Evolutionary conservation across 495 filamentous ascomycete species (phyloP).

Genomic region (Xylaria curta): DNA sequence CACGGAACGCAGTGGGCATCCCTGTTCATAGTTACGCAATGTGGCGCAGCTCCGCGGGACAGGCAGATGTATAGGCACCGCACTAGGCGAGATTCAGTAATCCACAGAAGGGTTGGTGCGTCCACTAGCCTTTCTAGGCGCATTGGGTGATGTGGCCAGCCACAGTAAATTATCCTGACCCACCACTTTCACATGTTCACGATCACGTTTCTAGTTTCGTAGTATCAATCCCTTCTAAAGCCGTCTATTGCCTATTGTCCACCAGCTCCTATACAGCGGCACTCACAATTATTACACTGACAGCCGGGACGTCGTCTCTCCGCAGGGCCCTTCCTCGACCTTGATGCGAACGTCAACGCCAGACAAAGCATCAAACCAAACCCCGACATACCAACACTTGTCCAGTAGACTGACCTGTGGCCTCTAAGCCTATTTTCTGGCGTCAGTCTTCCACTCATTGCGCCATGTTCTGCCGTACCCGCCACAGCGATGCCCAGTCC

Average conservation of each 20-base stretch:
- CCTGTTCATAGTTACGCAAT: conserved; percentile 12
- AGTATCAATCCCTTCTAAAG: not conserved
- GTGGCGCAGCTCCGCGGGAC: conserved; percentile 11
- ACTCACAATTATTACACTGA: conserved; percentile 3
- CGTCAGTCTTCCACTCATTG: conserved; percentile 49
- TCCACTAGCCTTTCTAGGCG: not conserved
- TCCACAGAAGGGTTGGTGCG: not conserved
- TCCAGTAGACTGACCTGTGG: conserved; percentile 62
- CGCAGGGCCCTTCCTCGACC: not conserved
- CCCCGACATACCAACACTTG: conserved; percentile 59
- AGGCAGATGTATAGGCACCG: not conserved
- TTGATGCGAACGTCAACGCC: conserved; percentile 21
- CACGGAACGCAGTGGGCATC: not conserved
- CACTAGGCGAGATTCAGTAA: not conserved
- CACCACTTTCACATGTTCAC: conserved; percentile 6
- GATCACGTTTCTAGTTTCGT: not conserved
- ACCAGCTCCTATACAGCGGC: not conserved
- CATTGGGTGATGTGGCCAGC: not conserved
- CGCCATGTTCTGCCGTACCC: conserved; percentile 65
- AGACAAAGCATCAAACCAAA: conserved; percentile 50
- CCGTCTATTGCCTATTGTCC: not conserved
- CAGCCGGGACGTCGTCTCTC: not conserved
- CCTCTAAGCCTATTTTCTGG: conserved; percentile 48
- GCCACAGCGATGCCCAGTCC: conserved; percentile 70
- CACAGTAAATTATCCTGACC: not conserved